Evolutionary conservation across 164 flowering plant species (phyloP).

Genomic region (Protea cynaroides): DNA sequence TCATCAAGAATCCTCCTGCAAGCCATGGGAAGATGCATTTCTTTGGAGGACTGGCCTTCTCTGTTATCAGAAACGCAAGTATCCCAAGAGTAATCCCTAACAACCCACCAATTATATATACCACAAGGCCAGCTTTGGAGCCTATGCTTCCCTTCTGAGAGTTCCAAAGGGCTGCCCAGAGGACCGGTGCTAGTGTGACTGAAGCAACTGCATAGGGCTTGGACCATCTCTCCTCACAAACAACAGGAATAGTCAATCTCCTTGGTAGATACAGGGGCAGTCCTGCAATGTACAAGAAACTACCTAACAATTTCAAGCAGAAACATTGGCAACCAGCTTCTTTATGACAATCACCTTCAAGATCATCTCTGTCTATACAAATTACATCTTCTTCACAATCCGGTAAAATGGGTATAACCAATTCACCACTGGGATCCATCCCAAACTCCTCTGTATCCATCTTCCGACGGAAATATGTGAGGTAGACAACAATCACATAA

Average conservation of each 20-base stretch:
- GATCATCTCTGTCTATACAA: conserved; percentile 19
- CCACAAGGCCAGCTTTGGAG: conserved; percentile 14
- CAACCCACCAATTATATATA: conserved; percentile 16
- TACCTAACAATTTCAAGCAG: conserved; percentile 7
- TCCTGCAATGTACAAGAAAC: conserved; percentile 24
- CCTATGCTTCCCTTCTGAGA: conserved; percentile 9
- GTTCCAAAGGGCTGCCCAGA: conserved; percentile 30
- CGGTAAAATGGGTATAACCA: conserved; percentile 30
- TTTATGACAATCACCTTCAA: not conserved
- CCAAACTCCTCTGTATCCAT: conserved; percentile 6
- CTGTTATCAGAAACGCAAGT: conserved; percentile 29
- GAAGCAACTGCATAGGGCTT: conserved; percentile 42
- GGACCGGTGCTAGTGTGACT: conserved; percentile 37
- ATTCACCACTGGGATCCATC: not conserved
- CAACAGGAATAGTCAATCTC: conserved; percentile 47
- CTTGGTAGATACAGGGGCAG: conserved; percentile 51
- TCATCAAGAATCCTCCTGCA: conserved; percentile 45
- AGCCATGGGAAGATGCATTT: conserved; percentile 42
- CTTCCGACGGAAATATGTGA: conserved; percentile 16
- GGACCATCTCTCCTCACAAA: conserved; percentile 44
- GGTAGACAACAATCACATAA: conserved; percentile 36
- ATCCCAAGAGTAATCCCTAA: conserved; percentile 31
- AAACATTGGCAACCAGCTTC: not conserved
- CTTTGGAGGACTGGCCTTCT: conserved; percentile 29
- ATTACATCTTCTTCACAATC: not conserved